Conservation (phyloP, 257 asterid genomes). For the Petunia axillaris region DNA sequence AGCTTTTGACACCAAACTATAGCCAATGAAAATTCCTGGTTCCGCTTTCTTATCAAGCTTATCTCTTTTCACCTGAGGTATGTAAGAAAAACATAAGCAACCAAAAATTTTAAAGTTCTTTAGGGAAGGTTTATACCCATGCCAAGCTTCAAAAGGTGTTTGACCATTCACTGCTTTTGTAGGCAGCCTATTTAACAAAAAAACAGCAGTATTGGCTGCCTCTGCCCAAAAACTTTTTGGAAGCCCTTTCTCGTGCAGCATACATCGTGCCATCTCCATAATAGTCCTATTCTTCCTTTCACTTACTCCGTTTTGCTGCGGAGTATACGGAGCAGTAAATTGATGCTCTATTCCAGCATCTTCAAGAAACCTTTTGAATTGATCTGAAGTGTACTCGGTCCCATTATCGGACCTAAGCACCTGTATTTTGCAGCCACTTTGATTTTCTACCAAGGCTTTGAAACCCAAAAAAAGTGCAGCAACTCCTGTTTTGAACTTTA, state of each 20-base stretch:
- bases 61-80: not conserved
- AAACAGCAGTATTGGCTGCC: not conserved
- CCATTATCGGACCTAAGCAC: not conserved
- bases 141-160: not conserved
- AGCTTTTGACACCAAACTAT: not conserved
- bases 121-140: constrained; percentile 12
- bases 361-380: not conserved
- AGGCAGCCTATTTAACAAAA: not conserved
- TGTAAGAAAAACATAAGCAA: not conserved
- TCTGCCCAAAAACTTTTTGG: not conserved
- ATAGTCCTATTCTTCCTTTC: not conserved
- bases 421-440: not conserved
- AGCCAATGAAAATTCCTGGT: constrained; percentile 6
- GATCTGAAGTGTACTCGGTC: not conserved
- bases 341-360: constrained; percentile 26
- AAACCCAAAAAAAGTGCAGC: not conserved
- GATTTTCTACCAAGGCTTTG: not conserved
- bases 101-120: constrained; percentile 3
- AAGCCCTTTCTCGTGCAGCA: not conserved
- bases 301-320: constrained; percentile 15
- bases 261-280: not conserved
- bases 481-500: not conserved
- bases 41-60: constrained; percentile 20
- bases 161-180: not conserved
- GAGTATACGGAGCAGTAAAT: constrained; percentile 1